Conservation (phyloP, 2,329 filamentous ascomycete species). For the Leptographium lundbergii region DNA sequence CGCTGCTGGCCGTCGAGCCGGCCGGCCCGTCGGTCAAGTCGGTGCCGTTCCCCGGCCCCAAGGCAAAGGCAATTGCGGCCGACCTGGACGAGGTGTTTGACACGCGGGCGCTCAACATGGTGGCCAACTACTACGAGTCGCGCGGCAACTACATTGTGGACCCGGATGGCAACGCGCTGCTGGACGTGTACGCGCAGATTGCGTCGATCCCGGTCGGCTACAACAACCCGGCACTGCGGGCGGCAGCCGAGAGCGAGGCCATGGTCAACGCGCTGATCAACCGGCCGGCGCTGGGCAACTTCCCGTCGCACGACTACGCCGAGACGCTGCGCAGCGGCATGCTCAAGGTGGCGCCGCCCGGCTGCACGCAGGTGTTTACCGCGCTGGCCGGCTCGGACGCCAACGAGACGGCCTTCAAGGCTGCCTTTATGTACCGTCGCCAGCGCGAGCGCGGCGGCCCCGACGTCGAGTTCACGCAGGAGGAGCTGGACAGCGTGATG, state of each 20-base stretch:
- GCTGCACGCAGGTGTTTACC: constrained; percentile 80
- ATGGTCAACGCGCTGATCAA: constrained; percentile 78
- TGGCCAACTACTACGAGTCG: constrained; percentile 62
- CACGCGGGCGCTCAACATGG: constrained; percentile 73
- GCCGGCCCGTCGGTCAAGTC: constrained; percentile 40
- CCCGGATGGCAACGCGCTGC: constrained; percentile 55
- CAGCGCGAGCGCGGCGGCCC: constrained; percentile 69
- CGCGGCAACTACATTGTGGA: constrained; percentile 72
- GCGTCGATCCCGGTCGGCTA: constrained; percentile 87
- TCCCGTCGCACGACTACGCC: constrained; percentile 76
- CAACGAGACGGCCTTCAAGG: constrained; percentile 92
- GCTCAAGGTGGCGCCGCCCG: constrained; percentile 70
- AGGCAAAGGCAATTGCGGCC: constrained; percentile 54
- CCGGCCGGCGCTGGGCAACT: constrained; percentile 80
- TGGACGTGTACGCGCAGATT: constrained; percentile 83
- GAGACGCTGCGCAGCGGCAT: constrained; percentile 67
- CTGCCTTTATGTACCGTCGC: constrained; percentile 85
- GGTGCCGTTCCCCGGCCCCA: constrained; percentile 59
- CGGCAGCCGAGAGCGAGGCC: constrained; percentile 59
- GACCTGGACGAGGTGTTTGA: constrained; percentile 73
- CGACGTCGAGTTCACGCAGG: constrained; percentile 63
- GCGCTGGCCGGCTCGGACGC: constrained; percentile 81
- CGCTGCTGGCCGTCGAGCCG: constrained; percentile 29
- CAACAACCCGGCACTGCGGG: constrained; percentile 68
- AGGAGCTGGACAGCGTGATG: constrained; percentile 67